Percentiles rank a stretch among this genome's conserved stretches.
Evolutionary conservation across 306 rosid species (phyloP).

Genomic region (Pyrus bretschneideri): DNA sequence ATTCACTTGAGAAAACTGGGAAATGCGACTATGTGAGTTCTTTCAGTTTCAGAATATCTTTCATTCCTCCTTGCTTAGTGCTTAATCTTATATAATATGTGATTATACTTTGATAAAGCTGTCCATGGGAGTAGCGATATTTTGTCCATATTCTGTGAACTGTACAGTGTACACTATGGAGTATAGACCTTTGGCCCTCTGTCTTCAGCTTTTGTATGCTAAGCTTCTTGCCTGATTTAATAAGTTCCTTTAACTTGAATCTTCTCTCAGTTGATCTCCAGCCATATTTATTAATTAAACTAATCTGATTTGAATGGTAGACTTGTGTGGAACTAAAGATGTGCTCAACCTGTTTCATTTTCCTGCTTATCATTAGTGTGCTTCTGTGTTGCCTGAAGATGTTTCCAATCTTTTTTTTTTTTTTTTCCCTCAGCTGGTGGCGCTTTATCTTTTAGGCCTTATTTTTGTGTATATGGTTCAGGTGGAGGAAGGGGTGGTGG

Average conservation of each 20-base stretch:
- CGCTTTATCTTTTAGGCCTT: not conserved
- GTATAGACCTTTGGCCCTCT: not conserved
- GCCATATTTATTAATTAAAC: not conserved
- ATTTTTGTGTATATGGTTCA: not conserved
- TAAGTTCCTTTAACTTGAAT: not conserved
- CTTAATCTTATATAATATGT: not conserved
- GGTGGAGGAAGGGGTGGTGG: not conserved
- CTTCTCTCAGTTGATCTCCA: not conserved
- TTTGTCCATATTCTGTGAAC: not conserved
- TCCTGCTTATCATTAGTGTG: not conserved
- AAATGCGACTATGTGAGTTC: slow-evolving; percentile 73
- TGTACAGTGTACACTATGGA: not conserved
- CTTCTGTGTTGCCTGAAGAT: not conserved
- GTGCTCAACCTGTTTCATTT: not conserved
- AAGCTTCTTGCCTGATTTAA: not conserved
- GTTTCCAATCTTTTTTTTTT: not conserved
- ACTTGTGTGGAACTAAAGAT: not conserved
- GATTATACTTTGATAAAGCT: not conserved
- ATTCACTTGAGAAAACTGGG: slow-evolving; percentile 50
- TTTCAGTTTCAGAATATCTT: slow-evolving; percentile 8
- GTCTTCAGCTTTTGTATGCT: not conserved
- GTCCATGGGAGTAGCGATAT: not conserved
- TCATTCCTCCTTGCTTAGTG: slow-evolving; percentile 7
- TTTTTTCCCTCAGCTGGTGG: not conserved
- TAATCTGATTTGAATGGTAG: not conserved